Evolutionary conservation across 805 yeast species (phyloP), one percentile per base, ranked within the genome.

Genomic region (Ogataea pini): DNA sequence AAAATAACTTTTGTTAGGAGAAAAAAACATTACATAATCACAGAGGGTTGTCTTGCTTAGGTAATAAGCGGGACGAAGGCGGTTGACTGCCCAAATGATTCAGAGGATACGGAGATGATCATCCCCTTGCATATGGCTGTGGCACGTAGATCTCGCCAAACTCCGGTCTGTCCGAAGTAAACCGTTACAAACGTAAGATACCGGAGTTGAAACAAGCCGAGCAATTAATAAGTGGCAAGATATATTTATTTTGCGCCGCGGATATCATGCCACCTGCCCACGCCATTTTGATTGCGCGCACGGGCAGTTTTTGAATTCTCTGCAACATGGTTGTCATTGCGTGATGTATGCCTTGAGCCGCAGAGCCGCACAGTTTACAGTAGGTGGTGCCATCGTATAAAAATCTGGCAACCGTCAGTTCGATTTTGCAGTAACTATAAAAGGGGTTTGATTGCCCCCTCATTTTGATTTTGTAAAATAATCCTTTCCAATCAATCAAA

Each of bases 351-450:
- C 8, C n/a, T 2, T 4, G 41, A 24, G 33, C 42, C 34, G 22
- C 42, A 2, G 33, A 39, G 42, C 42, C 42, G 42, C 42, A 39
- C 41, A 4, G 7, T 18, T 7, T 13, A 13, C 2, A n/a, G 19
- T 14, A 6, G 18, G 33, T 39, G 42, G 42, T 28, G 25, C 42
- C 34, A 39, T 39, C 8, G 17, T n/a, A 4, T 4, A 18, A 33
- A 13, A 29, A 20, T 42, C 16, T 28, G 36, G 41, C 38, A 27
- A n/a, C 28, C 32, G 14, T 10, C 25, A 10, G 20, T 14, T 31
- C 7, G 16, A 22, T 12, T 32, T 18, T 13, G 19, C 13, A 6
- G 10, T 6, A 17, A 5, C 12, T 34, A 34, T 34, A 34, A 17
- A 34, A 34, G 16, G 37, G 14, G 37, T 4, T 17, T 12, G 12